A percentile compares a stretch with the other conserved stretches of the same genome.
phyloP scores from a whole-genome alignment of 495 filamentous ascomycete genomes.

The Penicillium subrubescens region DNA sequence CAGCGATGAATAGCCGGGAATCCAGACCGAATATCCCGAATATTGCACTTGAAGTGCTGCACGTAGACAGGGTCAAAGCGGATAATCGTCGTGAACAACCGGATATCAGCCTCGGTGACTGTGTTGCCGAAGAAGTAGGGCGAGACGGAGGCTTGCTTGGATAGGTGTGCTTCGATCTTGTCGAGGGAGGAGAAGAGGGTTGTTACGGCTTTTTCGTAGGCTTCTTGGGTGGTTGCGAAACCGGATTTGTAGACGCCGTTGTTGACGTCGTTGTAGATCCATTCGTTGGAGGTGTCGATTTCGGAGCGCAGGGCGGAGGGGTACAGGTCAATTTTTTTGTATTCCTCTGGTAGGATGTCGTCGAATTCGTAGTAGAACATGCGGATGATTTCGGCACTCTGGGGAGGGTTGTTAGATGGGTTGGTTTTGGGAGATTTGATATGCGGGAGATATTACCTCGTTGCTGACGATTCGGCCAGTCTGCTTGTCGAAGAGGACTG shows the following conservation, averaged over 20 bases:
- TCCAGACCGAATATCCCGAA: conserved; percentile 78
- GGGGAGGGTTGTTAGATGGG: conserved; percentile 9
- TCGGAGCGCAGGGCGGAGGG: conserved; percentile 57
- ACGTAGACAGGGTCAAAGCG: conserved; percentile 89
- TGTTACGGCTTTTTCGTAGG: conserved; percentile 68
- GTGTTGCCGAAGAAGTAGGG: conserved; percentile 68
- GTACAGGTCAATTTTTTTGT: conserved; percentile 64
- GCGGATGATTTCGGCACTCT: conserved; percentile 62
- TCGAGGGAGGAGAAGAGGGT: conserved; percentile 74
- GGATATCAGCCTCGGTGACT: conserved; percentile 81
- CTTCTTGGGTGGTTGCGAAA: conserved; percentile 74
- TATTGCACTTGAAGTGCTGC: conserved; percentile 93
- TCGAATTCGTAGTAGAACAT: conserved; percentile 80
- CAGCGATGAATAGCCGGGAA: conserved; percentile 71
- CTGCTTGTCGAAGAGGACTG: conserved; percentile 65
- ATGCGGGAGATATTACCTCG: conserved; percentile 37
- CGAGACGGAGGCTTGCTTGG: conserved; percentile 41
- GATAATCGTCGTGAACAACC: conserved; percentile 80
- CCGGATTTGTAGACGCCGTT: conserved; percentile 83
- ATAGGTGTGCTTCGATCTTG: conserved; percentile 67
- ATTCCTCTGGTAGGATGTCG: conserved; percentile 57
- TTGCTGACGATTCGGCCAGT: conserved; percentile 58
- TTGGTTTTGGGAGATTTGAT: not conserved
- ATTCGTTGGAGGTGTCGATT: conserved; percentile 78
- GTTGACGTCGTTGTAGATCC: conserved; percentile 84